Base-by-base conservation (phyloP, 139 green algal genomes). In the Tetradesmus lagerheimii region DNA sequence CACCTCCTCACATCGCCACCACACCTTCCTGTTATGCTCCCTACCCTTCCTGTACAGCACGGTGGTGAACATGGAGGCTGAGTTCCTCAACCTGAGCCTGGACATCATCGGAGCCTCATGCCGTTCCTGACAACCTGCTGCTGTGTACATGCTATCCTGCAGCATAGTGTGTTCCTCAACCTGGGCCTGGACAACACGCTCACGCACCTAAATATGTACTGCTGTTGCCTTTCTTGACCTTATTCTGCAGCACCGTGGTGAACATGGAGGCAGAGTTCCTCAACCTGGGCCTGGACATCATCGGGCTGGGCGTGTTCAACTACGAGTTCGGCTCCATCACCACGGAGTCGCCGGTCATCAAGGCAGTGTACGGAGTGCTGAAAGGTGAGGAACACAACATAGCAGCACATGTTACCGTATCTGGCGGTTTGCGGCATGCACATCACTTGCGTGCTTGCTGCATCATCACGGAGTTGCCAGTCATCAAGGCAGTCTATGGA, bases 271-370 rank as follows among this genome's bases (percentile, higher is more conserved):
- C 93, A 38, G 96, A 99, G 89, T 99, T 99, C 89, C 95, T 98
- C 47, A 98, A 91, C 85, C 91, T 99, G 67, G 97, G 97, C 2
- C 93, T 99, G 89, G 98, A 99, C 91, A 99, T 99, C 94, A 99
- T 99, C 86, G 98, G 98, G 0, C 94, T 99, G 79, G 97, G 96
- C 2, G 97, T 99, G 57, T 99, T 99, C 95, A 99, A 99, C 95
- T 99, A 98, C 91, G 96, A 99, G 89, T 99, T 99, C 93, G 96
- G 96, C 0, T 97, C 95, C 81, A 97, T 99, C 92, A 99, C 92
- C 16, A 91, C 67, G 0, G 97, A 99, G 93, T 99, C 96, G 1
- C 98, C 98, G 14, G 96, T 99, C 57, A 99, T 99, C 94, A 96
- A 99, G 95, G 97, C 98, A 11, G 98, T 99, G 86, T 99, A 99